Percentiles rank a stretch among this genome's conserved stretches.
phyloP scores from a whole-genome alignment of 1,139 yeast genomes.

The Blastobotrys serpentis region DNA sequence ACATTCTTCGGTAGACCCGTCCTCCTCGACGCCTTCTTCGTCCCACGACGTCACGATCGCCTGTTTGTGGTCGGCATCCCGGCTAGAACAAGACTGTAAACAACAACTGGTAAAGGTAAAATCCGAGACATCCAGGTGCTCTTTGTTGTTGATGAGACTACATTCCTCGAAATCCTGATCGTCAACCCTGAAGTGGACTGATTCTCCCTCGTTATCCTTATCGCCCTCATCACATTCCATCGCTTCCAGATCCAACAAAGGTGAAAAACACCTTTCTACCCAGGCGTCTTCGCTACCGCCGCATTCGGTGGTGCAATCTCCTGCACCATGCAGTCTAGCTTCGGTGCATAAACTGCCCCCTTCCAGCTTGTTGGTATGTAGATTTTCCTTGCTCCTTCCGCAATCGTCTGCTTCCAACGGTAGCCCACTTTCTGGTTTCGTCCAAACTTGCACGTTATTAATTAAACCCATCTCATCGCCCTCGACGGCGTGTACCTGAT shows the following conservation, averaged over 20 bases:
- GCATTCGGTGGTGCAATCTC: not conserved
- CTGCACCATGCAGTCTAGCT: not conserved
- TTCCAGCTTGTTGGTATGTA: not conserved
- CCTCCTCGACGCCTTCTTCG: not conserved
- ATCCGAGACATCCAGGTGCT: slow-evolving; percentile 1
- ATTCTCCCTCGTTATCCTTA: not conserved
- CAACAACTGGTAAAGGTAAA: no score
- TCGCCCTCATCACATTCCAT: not conserved
- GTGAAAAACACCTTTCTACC: no score
- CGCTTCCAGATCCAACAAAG: not conserved
- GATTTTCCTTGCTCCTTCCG: slow-evolving; percentile 1
- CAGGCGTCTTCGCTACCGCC: not conserved
- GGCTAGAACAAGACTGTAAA: no score
- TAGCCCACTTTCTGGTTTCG: not conserved
- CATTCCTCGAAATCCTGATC: slow-evolving; percentile 1
- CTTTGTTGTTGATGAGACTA: not conserved
- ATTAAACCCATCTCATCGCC: slow-evolving; percentile 55
- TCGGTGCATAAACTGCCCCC: slow-evolving; percentile 1
- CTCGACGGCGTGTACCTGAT: slow-evolving; percentile 46
- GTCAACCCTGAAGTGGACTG: not conserved
- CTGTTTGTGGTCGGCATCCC: no score
- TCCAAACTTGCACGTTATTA: slow-evolving; percentile 48
- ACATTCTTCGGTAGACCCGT: no score
- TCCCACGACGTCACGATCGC: no score
- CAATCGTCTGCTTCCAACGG: not conserved